Conservation (phyloP, 805 yeast genomes). For the Schizosaccharomyces lindneri region DNA sequence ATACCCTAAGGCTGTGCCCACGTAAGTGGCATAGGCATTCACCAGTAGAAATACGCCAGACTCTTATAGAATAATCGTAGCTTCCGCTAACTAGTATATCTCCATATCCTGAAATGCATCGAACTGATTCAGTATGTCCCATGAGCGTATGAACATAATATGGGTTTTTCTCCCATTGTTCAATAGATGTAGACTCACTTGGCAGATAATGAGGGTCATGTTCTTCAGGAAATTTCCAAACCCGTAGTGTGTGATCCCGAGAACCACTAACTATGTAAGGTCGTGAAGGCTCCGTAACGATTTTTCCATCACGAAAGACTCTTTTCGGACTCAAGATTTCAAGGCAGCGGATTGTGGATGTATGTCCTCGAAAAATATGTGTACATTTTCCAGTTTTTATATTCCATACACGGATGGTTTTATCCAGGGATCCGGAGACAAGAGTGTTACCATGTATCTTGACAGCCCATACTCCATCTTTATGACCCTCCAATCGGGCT, state of each 20-base stretch:
- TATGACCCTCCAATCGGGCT: constrained; percentile 56
- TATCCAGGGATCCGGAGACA: constrained; percentile 84
- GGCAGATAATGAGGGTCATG: neutral
- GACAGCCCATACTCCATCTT: constrained; percentile 97
- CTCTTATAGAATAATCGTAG: constrained; percentile 70
- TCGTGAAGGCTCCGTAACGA: constrained; percentile 28
- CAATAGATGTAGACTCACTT: constrained; percentile 11
- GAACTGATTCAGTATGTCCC: constrained; percentile 60
- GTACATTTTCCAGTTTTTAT: constrained; percentile 65
- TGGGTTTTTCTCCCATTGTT: constrained; percentile 23
- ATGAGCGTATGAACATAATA: constrained; percentile 41
- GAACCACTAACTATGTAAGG: constrained; percentile 64
- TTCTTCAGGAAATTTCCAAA: constrained; percentile 43
- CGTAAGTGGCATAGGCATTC: constrained; percentile 45
- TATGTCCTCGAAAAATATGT: constrained; percentile 74
- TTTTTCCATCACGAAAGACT: constrained; percentile 30
- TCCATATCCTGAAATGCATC: constrained; percentile 71
- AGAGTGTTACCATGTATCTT: constrained; percentile 56
- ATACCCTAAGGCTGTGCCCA: constrained; percentile 74
- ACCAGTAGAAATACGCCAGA: constrained; percentile 68
- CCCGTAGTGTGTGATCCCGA: constrained; percentile 70
- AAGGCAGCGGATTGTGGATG: constrained; percentile 64
- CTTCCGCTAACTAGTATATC: constrained; percentile 70
- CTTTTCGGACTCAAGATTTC: constrained; percentile 27
- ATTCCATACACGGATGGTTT: constrained; percentile 87